Conservation (phyloP, 805 yeast species). For the Yueomyces sp. region DNA sequence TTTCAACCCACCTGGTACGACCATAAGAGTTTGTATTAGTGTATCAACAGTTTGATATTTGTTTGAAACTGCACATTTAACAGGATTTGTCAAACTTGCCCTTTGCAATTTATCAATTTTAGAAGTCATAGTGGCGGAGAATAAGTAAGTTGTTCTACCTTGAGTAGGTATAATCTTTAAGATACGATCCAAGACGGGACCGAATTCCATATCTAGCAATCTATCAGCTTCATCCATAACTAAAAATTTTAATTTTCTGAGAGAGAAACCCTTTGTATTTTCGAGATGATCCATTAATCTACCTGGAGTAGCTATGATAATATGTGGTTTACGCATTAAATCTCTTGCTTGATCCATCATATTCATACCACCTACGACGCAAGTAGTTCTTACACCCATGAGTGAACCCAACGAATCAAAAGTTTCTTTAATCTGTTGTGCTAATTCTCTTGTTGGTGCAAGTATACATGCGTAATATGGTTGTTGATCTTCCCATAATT, state of each 20-base stretch:
- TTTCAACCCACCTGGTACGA: conserved; percentile 84
- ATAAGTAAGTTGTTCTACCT: conserved; percentile 66
- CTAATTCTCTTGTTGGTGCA: conserved; percentile 78
- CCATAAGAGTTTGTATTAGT: conserved; percentile 13
- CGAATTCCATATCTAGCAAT: conserved; percentile 89
- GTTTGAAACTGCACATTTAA: conserved; percentile 76
- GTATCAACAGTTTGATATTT: conserved; percentile 81
- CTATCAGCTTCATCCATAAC: conserved; percentile 98
- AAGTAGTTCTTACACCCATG: conserved; percentile 85
- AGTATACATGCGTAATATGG: conserved; percentile 83
- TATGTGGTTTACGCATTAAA: conserved; percentile 85
- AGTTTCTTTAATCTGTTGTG: conserved; percentile 82
- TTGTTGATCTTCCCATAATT: conserved; percentile 76
- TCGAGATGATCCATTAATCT: conserved; percentile 88
- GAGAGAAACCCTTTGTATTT: conserved; percentile 77
- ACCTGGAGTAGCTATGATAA: conserved; percentile 93
- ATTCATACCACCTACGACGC: conserved; percentile 96
- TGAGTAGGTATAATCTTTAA: conserved; percentile 72
- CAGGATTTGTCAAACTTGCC: conserved; percentile 82
- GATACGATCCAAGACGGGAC: conserved; percentile 83
- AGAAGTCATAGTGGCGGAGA: conserved; percentile 95
- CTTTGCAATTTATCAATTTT: conserved; percentile 91
- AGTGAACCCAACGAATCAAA: conserved; percentile 84
- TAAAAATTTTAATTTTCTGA: conserved; percentile 63
- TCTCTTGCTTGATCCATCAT: conserved; percentile 96